These are phyloP conservation scores for Aspergillus luchuensis DNA, from an alignment of 2,329 filamentous ascomycete species.

Conservation along the genomic window DNA sequence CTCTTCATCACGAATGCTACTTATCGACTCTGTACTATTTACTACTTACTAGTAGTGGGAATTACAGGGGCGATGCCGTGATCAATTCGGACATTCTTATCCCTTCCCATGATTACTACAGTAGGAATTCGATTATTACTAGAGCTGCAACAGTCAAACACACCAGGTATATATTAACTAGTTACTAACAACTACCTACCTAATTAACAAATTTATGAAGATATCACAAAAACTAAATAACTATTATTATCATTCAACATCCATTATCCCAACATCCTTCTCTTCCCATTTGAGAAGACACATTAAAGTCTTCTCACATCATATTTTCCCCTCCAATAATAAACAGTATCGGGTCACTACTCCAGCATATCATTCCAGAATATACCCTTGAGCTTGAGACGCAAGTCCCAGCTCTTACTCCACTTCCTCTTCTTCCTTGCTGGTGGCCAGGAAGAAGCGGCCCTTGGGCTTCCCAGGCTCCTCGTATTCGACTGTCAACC, in stretches of 20 bases:
- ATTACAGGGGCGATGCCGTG: too few relatives aligned
- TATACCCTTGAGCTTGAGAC: neutral
- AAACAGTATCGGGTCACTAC: neutral
- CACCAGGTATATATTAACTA: slow-evolving; percentile 28
- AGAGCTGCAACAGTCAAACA: neutral
- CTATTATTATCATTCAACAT: neutral
- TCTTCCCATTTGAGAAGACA: neutral
- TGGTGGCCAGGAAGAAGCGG: slow-evolving; percentile 45
- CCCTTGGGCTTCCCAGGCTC: slow-evolving; percentile 48
- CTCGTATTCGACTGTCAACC: slow-evolving; percentile 54
- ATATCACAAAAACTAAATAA: neutral
- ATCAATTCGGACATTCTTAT: too few relatives aligned
- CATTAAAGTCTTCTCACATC: neutral
- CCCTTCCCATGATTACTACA: too few relatives aligned
- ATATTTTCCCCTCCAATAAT: neutral
- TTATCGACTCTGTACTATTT: too few relatives aligned
- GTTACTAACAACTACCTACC: slow-evolving; percentile 28
- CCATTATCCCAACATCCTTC: neutral
- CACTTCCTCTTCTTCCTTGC: slow-evolving; percentile 49
- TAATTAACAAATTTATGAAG: neutral
- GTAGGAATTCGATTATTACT: too few relatives aligned
- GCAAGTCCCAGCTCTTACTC: slow-evolving; percentile 29
- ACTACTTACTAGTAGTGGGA: too few relatives aligned
- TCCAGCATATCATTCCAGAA: neutral
- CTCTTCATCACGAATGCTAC: too few relatives aligned